These are phyloP conservation scores for Auriscalpium microsporum DNA, from an alignment of 768 basidiomycete genomes.

Conservation along the genomic window DNA sequence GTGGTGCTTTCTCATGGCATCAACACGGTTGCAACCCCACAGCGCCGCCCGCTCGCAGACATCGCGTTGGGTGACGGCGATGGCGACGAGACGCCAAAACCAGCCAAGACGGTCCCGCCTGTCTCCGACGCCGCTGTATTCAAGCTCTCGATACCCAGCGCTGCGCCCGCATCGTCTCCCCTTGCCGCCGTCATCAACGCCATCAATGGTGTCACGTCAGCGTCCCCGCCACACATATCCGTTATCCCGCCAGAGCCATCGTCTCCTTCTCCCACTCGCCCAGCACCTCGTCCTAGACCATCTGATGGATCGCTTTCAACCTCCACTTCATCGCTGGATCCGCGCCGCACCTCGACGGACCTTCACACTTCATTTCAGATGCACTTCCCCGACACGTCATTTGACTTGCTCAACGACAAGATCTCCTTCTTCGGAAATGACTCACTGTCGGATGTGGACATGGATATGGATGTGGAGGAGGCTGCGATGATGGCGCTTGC, in stretches of 20 bases:
- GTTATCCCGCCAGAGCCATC: slow-evolving; percentile 6
- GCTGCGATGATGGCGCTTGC: not conserved
- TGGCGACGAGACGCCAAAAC: not conserved
- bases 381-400: slow-evolving; percentile 14
- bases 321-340: not conserved
- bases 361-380: slow-evolving; percentile 10
- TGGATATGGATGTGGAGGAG: not conserved
- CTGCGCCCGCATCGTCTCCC: slow-evolving; percentile 17
- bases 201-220: slow-evolving; percentile 7
- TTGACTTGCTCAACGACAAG: slow-evolving; percentile 14
- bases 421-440: slow-evolving; percentile 11
- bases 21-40: not conserved
- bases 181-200: slow-evolving; percentile 15
- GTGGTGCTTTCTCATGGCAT: not conserved
- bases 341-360: slow-evolving; percentile 10
- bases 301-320: not conserved
- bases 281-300: not conserved
- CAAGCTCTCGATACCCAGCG: slow-evolving; percentile 22
- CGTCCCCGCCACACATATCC: slow-evolving; percentile 7
- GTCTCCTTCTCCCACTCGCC: slow-evolving; percentile 7
- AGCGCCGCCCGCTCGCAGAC: slow-evolving; percentile 13
- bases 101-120: not conserved
- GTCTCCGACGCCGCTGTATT: slow-evolving; percentile 1
- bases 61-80: slow-evolving; percentile 8
- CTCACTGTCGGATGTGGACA: slow-evolving; percentile 6